Evolutionary conservation across 2,329 filamentous ascomycete genomes (phyloP).

Genomic region (Elsinoe perseae): DNA sequence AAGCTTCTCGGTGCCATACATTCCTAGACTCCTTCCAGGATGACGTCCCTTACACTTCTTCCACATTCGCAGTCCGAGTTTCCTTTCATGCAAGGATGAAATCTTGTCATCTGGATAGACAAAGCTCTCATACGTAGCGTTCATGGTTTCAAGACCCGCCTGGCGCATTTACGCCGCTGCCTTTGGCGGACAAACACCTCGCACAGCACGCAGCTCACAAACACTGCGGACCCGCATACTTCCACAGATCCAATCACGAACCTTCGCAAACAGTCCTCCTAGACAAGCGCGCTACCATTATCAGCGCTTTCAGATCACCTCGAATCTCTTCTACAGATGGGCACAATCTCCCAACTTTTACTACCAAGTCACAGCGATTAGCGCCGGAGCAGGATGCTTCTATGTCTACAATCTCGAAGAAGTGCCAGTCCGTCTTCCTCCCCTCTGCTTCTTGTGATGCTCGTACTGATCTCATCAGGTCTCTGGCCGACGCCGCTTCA

Average conservation of each 20-base stretch:
- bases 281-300: conserved; percentile 24
- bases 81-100: neutral
- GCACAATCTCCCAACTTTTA: conserved; percentile 40
- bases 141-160: neutral
- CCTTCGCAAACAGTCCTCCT: neutral
- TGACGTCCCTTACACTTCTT: neutral
- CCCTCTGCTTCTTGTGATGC: neutral
- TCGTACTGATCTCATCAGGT: conserved; percentile 34
- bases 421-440: conserved; percentile 46
- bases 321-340: conserved; percentile 31
- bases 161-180: neutral
- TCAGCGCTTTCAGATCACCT: conserved; percentile 25
- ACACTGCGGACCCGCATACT: neutral
- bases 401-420: conserved; percentile 64
- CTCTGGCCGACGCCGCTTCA: conserved; percentile 65
- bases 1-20: neutral
- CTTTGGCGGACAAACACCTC: neutral
- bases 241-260: neutral
- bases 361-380: conserved; percentile 38
- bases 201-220: neutral
- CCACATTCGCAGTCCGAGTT: neutral
- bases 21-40: neutral
- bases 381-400: conserved; percentile 42
- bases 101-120: neutral
- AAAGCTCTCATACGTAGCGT: neutral